A percentile compares a stretch with the other conserved stretches of the same genome.
Evolutionary conservation across 306 rosid genomes (phyloP).

Genomic region (Rubus parviflorus): DNA sequence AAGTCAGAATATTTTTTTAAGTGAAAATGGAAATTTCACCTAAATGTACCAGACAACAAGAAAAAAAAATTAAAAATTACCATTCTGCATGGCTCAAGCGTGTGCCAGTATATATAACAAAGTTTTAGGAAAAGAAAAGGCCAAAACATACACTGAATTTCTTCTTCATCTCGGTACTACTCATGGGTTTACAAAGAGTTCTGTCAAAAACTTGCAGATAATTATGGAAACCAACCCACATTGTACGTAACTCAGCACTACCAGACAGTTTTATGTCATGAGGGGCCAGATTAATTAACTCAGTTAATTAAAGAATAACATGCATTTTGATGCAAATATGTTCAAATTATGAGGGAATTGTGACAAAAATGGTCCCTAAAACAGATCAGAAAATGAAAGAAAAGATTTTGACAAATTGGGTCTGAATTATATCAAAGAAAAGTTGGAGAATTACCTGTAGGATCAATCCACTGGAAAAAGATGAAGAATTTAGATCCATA

Average conservation of each 20-base stretch:
- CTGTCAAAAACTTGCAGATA: background rate
- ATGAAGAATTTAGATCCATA: constrained; percentile 13
- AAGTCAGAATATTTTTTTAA: constrained; percentile 15
- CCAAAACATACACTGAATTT: background rate
- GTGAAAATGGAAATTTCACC: constrained; percentile 32
- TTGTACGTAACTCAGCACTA: background rate
- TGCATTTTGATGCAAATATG: constrained; percentile 2
- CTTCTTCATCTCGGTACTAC: constrained; percentile 10
- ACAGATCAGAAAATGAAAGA: background rate
- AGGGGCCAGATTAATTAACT: background rate
- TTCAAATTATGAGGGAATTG: background rate
- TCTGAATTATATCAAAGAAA: background rate
- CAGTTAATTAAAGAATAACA: background rate
- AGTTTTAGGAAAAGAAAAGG: background rate
- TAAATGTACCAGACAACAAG: constrained; percentile 46
- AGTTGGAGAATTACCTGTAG: constrained; percentile 13
- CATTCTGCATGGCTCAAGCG: constrained; percentile 45
- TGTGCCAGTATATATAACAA: constrained; percentile 35
- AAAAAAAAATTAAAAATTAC: constrained; percentile 20
- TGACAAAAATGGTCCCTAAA: background rate
- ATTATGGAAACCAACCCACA: constrained; percentile 10
- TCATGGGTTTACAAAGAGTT: background rate
- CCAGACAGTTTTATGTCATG: background rate
- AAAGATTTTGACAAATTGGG: background rate
- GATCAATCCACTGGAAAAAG: too few relatives aligned